Evolutionary conservation across 2,329 filamentous ascomycete genomes (phyloP), one percentile per base, ranked within the genome.

Genomic region (Fusarium odoratissimum): DNA sequence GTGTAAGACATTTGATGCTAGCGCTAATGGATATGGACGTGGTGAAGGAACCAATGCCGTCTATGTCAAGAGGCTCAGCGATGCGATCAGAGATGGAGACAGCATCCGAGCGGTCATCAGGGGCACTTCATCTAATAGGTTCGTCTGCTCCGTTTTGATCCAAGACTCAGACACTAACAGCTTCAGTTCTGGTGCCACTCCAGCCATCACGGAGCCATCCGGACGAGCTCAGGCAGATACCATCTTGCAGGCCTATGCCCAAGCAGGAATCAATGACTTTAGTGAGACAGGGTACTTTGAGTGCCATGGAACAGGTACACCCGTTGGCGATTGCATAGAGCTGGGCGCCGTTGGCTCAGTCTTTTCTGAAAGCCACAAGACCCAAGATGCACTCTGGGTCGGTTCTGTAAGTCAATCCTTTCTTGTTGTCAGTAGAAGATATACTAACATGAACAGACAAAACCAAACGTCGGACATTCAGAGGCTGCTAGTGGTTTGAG

Each of bases 11-110:
- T 89, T 86, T 75, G 89, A 89, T 71, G 76, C 80, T 11, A 81
- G 81, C 8, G 89, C 87, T 13, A 79, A 83, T 70, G 77, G 76
- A 19, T 91, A 91, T 75, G 88, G 84, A 1, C 84, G 89, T 19
- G 89, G 88, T 2, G 90, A 91, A 72, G 90, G 88, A 0, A 80
- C 86, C 23, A 87, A 83, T 1, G 82, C 86, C 17, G 76, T 91
- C 3, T 76, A 90, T 6, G 69, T 91, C 5, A 91, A 91, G 78
- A 83, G 82, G 1, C 80, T 91, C 0, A 79, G 82, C 4, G 84
- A 88, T 67, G 89, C 89, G 2, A 71, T 90, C 6, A 76, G 79
- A 14, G 86, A 88, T 65, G 85, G 86, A 6, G 87, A 91, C 67
- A 84, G 82, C 0, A 85, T 89, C 44, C 81, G 85, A 12, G 84